These are phyloP conservation scores for Candida tallmaniae DNA, from an alignment of 805 yeast species.

Conservation along the genomic window DNA sequence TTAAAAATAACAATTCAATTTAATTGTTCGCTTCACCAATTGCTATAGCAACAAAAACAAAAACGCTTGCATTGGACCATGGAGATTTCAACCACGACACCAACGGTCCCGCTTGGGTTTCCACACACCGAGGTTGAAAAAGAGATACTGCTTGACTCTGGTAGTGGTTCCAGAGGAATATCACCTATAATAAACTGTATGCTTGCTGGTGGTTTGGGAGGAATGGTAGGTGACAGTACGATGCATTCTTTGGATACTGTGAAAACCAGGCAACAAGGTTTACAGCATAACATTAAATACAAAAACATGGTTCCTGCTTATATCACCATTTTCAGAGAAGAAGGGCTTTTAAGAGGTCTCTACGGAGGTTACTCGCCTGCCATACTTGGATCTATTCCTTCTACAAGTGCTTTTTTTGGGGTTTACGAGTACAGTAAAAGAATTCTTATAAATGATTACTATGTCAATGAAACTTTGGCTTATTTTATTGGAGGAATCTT, in stretches of 20 bases:
- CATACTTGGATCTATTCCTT: slow-evolving; percentile 86
- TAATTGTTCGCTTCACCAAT: background rate
- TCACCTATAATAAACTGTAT: slow-evolving; percentile 57
- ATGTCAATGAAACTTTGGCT: slow-evolving; percentile 71
- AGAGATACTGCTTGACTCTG: background rate
- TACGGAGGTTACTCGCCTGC: slow-evolving; percentile 95
- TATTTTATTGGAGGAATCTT: slow-evolving; percentile 82
- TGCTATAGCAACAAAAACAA: no score
- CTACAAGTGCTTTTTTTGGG: slow-evolving; percentile 90
- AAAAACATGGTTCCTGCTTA: slow-evolving; percentile 74
- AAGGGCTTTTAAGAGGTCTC: slow-evolving; percentile 79
- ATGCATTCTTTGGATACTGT: slow-evolving; percentile 98
- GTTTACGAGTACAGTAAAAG: slow-evolving; percentile 84
- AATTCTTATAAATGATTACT: slow-evolving; percentile 54
- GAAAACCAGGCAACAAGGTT: slow-evolving; percentile 97
- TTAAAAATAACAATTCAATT: no score
- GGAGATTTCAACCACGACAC: slow-evolving; percentile 17
- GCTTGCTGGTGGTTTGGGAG: slow-evolving; percentile 93
- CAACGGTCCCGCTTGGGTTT: slow-evolving; percentile 33
- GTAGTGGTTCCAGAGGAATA: background rate
- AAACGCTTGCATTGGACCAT: no score
- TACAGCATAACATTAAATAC: slow-evolving; percentile 64
- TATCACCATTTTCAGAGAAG: slow-evolving; percentile 68
- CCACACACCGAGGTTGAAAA: slow-evolving; percentile 18
- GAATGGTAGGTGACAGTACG: slow-evolving; percentile 82